Conservation (phyloP, 2,329 filamentous ascomycete genomes). For the Claviceps africana region DNA sequence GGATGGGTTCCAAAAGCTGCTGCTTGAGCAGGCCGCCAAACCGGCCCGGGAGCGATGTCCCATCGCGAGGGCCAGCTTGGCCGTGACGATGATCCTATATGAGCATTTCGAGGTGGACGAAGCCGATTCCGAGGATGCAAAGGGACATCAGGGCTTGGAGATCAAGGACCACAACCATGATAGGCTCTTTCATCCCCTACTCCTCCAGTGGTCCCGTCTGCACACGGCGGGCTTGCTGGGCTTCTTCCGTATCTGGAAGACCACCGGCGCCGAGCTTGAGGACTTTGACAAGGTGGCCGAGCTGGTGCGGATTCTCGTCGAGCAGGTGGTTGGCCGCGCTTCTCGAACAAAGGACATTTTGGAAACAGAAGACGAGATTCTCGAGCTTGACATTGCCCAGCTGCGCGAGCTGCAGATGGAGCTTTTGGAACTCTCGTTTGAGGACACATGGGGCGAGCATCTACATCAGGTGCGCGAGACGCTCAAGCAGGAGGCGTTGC, state of each 20-base stretch:
- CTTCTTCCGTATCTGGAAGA: constrained; percentile 88
- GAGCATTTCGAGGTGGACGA: constrained; percentile 93
- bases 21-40: constrained; percentile 75
- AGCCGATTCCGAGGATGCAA: constrained; percentile 63
- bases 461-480: constrained; percentile 83
- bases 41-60: constrained; percentile 65
- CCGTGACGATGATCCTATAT: constrained; percentile 77
- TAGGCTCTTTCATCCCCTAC: constrained; percentile 68
- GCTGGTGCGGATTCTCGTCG: constrained; percentile 75
- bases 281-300: constrained; percentile 93
- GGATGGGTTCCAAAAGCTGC: constrained; percentile 79
- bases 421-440: constrained; percentile 76
- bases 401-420: constrained; percentile 88
- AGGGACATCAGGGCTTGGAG: constrained; percentile 62
- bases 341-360: constrained; percentile 68
- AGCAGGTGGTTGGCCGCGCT: constrained; percentile 76
- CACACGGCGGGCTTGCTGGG: constrained; percentile 76
- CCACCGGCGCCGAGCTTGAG: constrained; percentile 66
- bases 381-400: constrained; percentile 64
- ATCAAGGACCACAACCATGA: constrained; percentile 76
- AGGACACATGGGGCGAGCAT: constrained; percentile 88
- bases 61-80: constrained; percentile 71
- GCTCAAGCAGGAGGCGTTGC: constrained; percentile 75
- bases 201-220: constrained; percentile 85
- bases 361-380: constrained; percentile 79